phyloP scores from a whole-genome alignment of 805 yeast genomes.

The Spathaspora girioi region DNA sequence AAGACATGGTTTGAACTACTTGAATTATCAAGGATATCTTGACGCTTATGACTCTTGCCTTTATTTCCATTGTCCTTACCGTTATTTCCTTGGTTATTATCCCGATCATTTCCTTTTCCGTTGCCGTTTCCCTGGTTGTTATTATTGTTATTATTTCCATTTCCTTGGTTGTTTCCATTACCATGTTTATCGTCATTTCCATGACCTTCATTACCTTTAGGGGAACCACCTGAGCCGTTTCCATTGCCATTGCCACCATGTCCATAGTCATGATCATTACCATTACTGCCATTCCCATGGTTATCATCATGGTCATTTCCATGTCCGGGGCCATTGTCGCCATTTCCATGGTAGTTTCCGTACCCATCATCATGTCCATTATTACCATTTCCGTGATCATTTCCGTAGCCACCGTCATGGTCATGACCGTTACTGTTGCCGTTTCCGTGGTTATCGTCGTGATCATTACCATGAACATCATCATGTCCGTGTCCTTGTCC shows the following conservation, averaged over 20 bases:
- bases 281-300: neutral
- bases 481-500: too few species aligned
- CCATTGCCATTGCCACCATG: neutral
- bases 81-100: neutral
- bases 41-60: neutral
- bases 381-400: neutral
- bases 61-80: neutral
- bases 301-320: neutral
- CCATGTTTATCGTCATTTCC: neutral
- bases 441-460: neutral
- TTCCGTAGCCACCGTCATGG: neutral
- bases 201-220: neutral
- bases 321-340: neutral
- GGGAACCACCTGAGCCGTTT: neutral
- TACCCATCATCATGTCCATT: neutral
- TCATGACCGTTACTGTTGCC: neutral
- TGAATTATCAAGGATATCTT: neutral
- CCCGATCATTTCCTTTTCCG: neutral
- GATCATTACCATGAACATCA: neutral
- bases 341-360: neutral
- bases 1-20: neutral
- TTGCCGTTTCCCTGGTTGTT: neutral
- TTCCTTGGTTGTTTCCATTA: neutral
- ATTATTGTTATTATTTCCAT: neutral
- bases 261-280: neutral